Percentiles rank a stretch among this genome's conserved stretches.
Conservation (phyloP, 305 asterid species). For the Solanum hybrid region DNA sequence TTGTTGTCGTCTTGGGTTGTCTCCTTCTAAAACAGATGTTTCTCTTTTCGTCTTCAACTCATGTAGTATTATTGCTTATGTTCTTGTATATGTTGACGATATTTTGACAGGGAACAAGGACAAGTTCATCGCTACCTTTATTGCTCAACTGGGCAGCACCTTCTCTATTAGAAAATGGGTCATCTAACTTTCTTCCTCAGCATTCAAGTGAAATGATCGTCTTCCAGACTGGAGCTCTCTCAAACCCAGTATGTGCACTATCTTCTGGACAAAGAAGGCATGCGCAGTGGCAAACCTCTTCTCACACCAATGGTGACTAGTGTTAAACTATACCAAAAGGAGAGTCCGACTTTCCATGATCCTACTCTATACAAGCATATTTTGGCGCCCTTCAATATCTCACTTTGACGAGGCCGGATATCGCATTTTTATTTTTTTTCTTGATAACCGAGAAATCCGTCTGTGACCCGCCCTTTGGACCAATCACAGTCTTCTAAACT, state of each 20-base stretch:
- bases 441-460: too few relatives aligned
- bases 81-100: neutral
- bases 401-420: neutral
- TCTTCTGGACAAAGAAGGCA: neutral
- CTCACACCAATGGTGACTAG: neutral
- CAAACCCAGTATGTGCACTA: neutral
- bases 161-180: neutral
- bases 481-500: too few relatives aligned
- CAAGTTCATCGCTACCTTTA: neutral
- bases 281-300: neutral
- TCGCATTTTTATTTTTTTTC: neutral
- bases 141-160: neutral
- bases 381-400: neutral
- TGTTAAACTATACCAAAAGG: neutral
- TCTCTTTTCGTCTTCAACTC: neutral
- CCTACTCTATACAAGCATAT: neutral
- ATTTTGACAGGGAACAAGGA: neutral
- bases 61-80: neutral
- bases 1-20: neutral
- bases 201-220: neutral
- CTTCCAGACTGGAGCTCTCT: neutral
- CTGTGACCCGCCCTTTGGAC: too few relatives aligned
- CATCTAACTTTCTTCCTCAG: neutral
- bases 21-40: neutral
- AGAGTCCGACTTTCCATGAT: neutral